Evolutionary conservation across 768 basidiomycete genomes (phyloP), one percentile per base, ranked within the genome.

Genomic region (Termitomyces sp.): DNA sequence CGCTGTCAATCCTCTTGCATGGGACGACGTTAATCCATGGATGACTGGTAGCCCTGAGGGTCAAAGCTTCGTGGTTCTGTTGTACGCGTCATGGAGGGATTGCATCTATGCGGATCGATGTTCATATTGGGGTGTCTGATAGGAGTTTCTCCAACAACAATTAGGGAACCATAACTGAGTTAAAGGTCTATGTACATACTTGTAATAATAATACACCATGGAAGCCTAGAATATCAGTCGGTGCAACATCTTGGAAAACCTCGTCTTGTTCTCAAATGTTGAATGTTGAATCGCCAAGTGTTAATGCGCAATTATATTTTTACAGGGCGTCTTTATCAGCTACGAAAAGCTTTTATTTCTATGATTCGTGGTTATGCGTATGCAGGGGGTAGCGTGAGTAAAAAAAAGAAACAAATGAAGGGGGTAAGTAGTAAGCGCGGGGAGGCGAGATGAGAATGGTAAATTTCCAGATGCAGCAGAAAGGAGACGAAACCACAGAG

Each of bases 1-100:
- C 1, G 70, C 73, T 4, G 69, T 77, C 7, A 74, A 77, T 59
- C 76, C 76, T 0, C 62, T 77, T 20, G 62, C 60, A 3, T 72
- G 70, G 72, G 54, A 58, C 4, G 73, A 74, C 56, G 65, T 55
- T 4, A 65, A 54, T 12, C 72, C 73, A 14, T 71, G 65, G 28
- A 72, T 70, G 12, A 36, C 33, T 4, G 49, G 49, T 24, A 50
- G 49, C 22, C 49, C 49, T 5, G 49, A 50, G 33, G 49, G 49
- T 9, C 49, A 50, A 9, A 50, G 49, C 20, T 50, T 50, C 9
- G 49, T 35, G 2, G 33, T 3, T 35, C 6, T 50, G 14, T 24
- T 50, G 14, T 50, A 50, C 16, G 49, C 49, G 4, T 22, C 49
- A 3, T 50, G 49, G 49, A 50, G 49, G 22, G 49, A 50, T 24